Percentiles rank a stretch among this genome's conserved stretches.
These are phyloP conservation scores for Stachybotrys chlorohalonatus DNA, from an alignment of 2,329 filamentous ascomycete species.

Conservation along the genomic window DNA sequence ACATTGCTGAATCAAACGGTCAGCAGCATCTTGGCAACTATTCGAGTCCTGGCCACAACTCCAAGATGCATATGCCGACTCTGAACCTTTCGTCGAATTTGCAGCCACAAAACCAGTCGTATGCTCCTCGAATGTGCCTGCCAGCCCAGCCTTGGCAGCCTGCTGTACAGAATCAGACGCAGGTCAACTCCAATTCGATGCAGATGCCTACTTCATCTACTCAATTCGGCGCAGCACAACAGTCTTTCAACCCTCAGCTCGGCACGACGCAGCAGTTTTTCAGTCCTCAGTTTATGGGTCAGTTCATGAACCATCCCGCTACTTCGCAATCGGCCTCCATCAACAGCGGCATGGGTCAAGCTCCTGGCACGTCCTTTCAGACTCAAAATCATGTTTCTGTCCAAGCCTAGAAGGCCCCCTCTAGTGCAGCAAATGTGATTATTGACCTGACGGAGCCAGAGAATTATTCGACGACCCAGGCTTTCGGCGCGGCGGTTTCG, in stretches of 20 bases:
- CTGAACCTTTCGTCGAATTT: neutral
- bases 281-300: neutral
- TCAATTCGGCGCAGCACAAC: too few species aligned
- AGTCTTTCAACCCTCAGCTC: neutral
- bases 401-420: neutral
- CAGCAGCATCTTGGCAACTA: neutral
- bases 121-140: neutral
- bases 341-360: neutral
- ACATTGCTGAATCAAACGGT: neutral
- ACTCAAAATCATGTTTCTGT: neutral
- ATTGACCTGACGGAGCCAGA: neutral
- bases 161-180: neutral
- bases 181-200: neutral
- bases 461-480: neutral
- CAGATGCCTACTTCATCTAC: too few species aligned
- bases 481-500: neutral
- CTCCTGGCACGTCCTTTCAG: neutral
- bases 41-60: neutral
- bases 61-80: neutral
- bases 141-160: neutral
- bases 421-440: neutral
- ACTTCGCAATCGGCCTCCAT: neutral
- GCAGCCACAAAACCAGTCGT: neutral
- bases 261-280: neutral
- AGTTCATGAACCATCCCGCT: neutral